Conservation (phyloP, 208 protist species). For the Acanthamoeba royreba region DNA sequence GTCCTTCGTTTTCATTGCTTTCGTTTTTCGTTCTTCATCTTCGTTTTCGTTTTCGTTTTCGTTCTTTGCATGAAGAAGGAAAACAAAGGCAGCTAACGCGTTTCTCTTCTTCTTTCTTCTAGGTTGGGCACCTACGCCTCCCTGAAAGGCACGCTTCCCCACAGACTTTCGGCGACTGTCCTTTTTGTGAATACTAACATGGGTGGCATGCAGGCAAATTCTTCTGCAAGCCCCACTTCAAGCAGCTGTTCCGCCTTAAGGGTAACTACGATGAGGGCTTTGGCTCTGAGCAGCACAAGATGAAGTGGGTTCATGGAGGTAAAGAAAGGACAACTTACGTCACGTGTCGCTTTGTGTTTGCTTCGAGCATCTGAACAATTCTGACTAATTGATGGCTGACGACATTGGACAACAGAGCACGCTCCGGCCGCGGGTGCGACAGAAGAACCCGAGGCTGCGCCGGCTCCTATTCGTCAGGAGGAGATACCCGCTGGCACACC, state of each 20-base stretch:
- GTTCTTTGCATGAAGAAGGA: not conserved
- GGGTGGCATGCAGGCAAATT: slow-evolving; percentile 15
- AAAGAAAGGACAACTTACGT: not conserved
- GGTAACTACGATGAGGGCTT: slow-evolving; percentile 60
- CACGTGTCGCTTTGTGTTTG: not conserved
- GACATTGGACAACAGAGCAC: too few relatives aligned
- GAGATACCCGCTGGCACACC: not conserved
- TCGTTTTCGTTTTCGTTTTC: not conserved
- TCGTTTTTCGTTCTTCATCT: not conserved
- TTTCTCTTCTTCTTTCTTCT: not conserved
- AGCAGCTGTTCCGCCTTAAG: slow-evolving; percentile 58
- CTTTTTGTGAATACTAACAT: not conserved
- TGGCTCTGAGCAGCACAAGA: not conserved
- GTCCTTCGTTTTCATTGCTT: too few relatives aligned
- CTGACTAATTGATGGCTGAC: too few relatives aligned
- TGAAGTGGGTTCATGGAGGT: slow-evolving; percentile 22
- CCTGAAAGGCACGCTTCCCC: too few relatives aligned
- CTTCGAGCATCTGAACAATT: too few relatives aligned
- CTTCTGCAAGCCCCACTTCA: slow-evolving; percentile 72
- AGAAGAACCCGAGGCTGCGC: not conserved
- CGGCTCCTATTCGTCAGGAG: not conserved
- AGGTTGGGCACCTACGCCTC: not conserved
- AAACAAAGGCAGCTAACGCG: too few relatives aligned
- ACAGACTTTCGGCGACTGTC: not conserved
- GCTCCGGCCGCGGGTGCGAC: not conserved